phyloP scores from a whole-genome alignment of 2,329 filamentous ascomycete species.

The Cryphonectria japonica region DNA sequence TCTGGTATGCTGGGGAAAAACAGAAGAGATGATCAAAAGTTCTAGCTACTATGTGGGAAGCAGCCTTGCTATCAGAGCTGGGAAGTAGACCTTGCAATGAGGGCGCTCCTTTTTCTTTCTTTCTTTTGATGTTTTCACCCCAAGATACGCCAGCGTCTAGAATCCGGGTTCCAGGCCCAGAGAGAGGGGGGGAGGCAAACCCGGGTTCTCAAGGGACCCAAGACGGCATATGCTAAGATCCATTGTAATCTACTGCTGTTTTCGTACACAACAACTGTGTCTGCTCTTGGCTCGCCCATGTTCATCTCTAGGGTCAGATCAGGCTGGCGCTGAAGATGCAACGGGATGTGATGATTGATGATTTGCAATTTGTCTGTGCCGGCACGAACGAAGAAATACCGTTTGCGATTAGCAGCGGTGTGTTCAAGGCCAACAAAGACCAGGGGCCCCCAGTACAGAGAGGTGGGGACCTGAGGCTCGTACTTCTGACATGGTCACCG shows the following conservation, averaged over 20 bases:
- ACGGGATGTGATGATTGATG: background rate
- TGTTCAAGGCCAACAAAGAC: constrained; percentile 2
- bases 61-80: background rate
- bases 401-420: constrained; percentile 14
- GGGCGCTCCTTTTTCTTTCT: too few species aligned
- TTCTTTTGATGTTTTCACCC: too few species aligned
- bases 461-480: constrained; percentile 11
- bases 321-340: background rate
- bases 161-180: background rate
- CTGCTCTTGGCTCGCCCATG: background rate
- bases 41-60: background rate
- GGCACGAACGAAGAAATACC: constrained; percentile 5
- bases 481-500: constrained; percentile 14
- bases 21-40: background rate
- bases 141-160: background rate
- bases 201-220: background rate
- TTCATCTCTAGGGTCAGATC: background rate
- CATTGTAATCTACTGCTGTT: background rate
- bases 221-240: background rate
- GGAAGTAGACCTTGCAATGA: too few species aligned
- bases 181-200: background rate
- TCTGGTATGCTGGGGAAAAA: background rate
- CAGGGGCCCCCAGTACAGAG: constrained; percentile 2
- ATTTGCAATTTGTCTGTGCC: background rate
- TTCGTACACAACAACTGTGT: background rate